phyloP scores from a whole-genome alignment of 176 grass and related monocot species.

The Triticum aestivum region IWGSC_CS_RefSeq_v2.1 NC_057806.1:396740357-396740856 shows the following conservation, averaged over 20 bases:
- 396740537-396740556: too few relatives aligned
- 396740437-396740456: too few relatives aligned
- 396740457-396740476: too few relatives aligned
- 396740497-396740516: too few relatives aligned
- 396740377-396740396: too few relatives aligned
- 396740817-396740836: slow-evolving; percentile 19
- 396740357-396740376: too few relatives aligned
- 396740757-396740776: background rate
- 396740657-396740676: background rate
- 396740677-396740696: background rate
- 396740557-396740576: background rate
- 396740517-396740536: too few relatives aligned
- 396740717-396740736: slow-evolving; percentile 3
- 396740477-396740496: too few relatives aligned
- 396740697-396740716: slow-evolving; percentile 25
- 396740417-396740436: too few relatives aligned
- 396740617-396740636: background rate
- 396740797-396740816: slow-evolving; percentile 15
- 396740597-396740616: background rate
- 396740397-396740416: too few relatives aligned
- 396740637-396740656: background rate
- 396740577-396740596: background rate
- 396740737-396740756: slow-evolving; percentile 26
- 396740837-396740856: background rate
- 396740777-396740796: slow-evolving; percentile 32